Percentiles rank a stretch among this genome's conserved stretches.
Evolutionary conservation across 1,139 yeast species (phyloP).

Genomic region (Eremothecium sinecaudum): DNA sequence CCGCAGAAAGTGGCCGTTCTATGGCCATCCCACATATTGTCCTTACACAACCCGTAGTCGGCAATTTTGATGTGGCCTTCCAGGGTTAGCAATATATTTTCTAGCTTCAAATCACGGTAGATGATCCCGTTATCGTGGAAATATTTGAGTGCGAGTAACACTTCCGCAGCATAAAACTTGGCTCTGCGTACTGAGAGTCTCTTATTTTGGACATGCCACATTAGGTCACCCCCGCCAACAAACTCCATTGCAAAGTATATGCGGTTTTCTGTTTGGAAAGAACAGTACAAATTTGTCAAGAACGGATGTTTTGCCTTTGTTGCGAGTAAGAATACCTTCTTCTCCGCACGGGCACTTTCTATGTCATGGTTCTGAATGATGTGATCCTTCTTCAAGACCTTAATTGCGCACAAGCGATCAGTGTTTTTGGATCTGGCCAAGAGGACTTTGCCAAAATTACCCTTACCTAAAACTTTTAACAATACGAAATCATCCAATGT

Average conservation of each 20-base stretch:
- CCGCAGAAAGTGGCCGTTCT: slow-evolving; percentile 97
- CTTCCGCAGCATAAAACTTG: slow-evolving; percentile 95
- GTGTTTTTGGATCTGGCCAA: slow-evolving; percentile 80
- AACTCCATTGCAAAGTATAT: slow-evolving; percentile 98
- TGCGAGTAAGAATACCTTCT: slow-evolving; percentile 83
- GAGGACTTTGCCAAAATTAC: slow-evolving; percentile 97
- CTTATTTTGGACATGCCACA: slow-evolving; percentile 98
- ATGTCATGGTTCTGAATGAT: slow-evolving; percentile 94
- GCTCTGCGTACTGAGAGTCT: slow-evolving; percentile 86
- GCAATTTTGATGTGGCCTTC: slow-evolving; percentile 96
- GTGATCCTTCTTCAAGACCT: slow-evolving; percentile 89
- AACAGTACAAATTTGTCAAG: slow-evolving; percentile 79
- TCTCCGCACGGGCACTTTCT: slow-evolving; percentile 87
- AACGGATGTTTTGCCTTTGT: slow-evolving; percentile 89
- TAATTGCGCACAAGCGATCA: slow-evolving; percentile 77
- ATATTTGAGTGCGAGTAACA: slow-evolving; percentile 77
- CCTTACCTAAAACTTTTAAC: slow-evolving; percentile 90
- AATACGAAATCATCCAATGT: slow-evolving; percentile 93
- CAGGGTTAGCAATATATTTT: slow-evolving; percentile 77
- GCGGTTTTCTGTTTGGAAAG: slow-evolving; percentile 96
- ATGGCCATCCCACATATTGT: slow-evolving; percentile 84
- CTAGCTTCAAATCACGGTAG: slow-evolving; percentile 92
- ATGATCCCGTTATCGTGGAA: slow-evolving; percentile 94
- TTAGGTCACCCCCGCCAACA: slow-evolving; percentile 93
- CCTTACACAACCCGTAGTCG: slow-evolving; percentile 95